A percentile compares a stretch with the other conserved stretches of the same genome.
Evolutionary conservation across 1,284 basidiomycete genomes (phyloP).

Genomic region (Vanrija humicola): DNA sequence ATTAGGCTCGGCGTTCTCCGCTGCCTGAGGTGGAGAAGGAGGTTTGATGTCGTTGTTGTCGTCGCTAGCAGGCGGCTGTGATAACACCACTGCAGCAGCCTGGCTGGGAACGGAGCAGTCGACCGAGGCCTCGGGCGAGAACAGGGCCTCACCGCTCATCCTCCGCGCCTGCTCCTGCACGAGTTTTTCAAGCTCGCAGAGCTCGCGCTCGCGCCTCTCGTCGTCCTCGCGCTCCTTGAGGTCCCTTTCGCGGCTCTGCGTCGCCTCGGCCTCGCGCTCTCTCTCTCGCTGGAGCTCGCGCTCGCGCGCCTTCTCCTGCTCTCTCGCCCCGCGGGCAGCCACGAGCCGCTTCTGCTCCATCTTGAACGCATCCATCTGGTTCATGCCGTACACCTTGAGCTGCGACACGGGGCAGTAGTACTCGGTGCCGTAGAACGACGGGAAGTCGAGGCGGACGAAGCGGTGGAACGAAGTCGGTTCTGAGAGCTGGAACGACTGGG

Average conservation of each 20-base stretch:
- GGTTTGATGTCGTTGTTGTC: too few species aligned
- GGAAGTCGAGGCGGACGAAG: conserved; percentile 90
- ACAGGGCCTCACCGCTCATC: conserved; percentile 9
- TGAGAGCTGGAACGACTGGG: conserved; percentile 60
- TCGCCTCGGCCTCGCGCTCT: conserved; percentile 55
- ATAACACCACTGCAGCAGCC: neutral
- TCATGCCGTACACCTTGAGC: conserved; percentile 89
- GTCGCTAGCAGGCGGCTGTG: neutral
- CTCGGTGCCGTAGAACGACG: conserved; percentile 88
- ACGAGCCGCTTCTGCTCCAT: conserved; percentile 60
- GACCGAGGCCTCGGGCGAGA: conserved; percentile 2
- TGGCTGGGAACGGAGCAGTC: conserved; percentile 7
- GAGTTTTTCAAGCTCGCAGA: conserved; percentile 36
- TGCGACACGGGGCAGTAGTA: conserved; percentile 95
- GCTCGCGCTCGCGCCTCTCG: conserved; percentile 29
- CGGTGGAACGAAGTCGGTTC: conserved; percentile 78
- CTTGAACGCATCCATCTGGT: conserved; percentile 94
- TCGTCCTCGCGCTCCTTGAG: conserved; percentile 23
- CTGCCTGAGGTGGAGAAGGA: too few species aligned
- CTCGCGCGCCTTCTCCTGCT: conserved; percentile 24
- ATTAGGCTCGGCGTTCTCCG: neutral
- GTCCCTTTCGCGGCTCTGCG: conserved; percentile 22
- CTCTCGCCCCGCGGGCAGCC: conserved; percentile 21
- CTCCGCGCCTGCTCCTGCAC: conserved; percentile 34
- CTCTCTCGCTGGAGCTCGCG: conserved; percentile 19